Percentiles rank a stretch among this genome's conserved stretches.
Evolutionary conservation across 805 yeast genomes (phyloP).

Genomic region (Myxozyma udenii): DNA sequence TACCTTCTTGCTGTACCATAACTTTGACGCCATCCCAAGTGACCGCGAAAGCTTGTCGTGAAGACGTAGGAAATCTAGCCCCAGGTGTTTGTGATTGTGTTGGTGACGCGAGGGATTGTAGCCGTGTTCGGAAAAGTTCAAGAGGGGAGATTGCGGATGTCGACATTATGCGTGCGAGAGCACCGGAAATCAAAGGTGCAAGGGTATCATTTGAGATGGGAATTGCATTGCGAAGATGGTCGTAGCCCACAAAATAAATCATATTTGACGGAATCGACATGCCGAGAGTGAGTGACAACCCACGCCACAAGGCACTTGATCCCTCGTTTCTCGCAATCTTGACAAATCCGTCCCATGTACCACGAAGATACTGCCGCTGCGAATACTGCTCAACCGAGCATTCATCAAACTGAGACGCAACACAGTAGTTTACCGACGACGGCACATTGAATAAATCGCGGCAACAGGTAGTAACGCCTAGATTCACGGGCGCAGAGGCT

Average conservation of each 20-base stretch:
- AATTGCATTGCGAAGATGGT: constrained; percentile 72
- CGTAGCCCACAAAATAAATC: constrained; percentile 92
- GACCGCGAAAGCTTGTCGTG: constrained; percentile 40
- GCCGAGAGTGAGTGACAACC: constrained; percentile 68
- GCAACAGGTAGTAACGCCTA: constrained; percentile 43
- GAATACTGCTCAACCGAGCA: constrained; percentile 36
- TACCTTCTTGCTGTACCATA: constrained; percentile 57
- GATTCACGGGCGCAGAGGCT: constrained; percentile 30
- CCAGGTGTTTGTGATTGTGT: neutral
- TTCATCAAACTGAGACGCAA: constrained; percentile 38
- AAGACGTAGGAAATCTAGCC: constrained; percentile 11
- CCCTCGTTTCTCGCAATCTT: constrained; percentile 75
- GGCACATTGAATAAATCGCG: constrained; percentile 43
- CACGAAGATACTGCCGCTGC: constrained; percentile 46
- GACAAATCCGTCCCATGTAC: constrained; percentile 71
- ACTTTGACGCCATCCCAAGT: constrained; percentile 51
- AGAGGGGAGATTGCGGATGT: constrained; percentile 85
- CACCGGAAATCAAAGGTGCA: constrained; percentile 83
- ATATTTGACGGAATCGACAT: constrained; percentile 94
- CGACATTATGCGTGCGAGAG: constrained; percentile 74
- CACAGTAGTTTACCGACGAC: constrained; percentile 39
- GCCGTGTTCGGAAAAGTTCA: constrained; percentile 80
- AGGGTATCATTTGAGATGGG: constrained; percentile 47
- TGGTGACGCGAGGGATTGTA: constrained; percentile 58
- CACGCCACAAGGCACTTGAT: constrained; percentile 75